These are phyloP conservation scores for Cercospora sp. DNA, from an alignment of 2,329 filamentous ascomycete genomes.

Conservation along the genomic window DNA sequence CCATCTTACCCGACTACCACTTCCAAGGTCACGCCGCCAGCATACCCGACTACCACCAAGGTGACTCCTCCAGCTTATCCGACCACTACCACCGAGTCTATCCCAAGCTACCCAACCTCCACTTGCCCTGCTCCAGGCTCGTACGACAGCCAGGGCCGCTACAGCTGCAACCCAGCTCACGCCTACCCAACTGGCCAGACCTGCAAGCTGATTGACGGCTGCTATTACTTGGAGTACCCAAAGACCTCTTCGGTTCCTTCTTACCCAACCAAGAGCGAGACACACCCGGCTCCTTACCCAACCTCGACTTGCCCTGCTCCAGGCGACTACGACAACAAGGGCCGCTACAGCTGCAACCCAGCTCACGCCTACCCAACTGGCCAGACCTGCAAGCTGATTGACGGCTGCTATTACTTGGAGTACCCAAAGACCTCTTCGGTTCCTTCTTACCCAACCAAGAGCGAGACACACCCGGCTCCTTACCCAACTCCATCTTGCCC, in stretches of 20 bases:
- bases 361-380: conserved; percentile 27
- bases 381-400: conserved; percentile 21
- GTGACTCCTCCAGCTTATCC: not conserved
- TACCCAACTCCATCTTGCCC: conserved; percentile 37
- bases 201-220: conserved; percentile 22
- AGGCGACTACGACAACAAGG: conserved; percentile 7
- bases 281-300: not conserved
- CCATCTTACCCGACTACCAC: conserved; percentile 9
- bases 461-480: not conserved
- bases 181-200: conserved; percentile 25
- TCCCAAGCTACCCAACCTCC: not conserved
- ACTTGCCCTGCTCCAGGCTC: conserved; percentile 14
- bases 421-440: conserved; percentile 12
- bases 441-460: not conserved
- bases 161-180: conserved; percentile 27
- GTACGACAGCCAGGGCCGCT: conserved; percentile 9
- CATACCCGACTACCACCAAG: not conserved
- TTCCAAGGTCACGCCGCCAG: conserved; percentile 14
- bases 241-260: not conserved
- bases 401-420: conserved; percentile 22
- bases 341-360: conserved; percentile 23
- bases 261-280: too few relatives aligned
- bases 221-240: conserved; percentile 20
- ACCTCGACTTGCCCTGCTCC: conserved; percentile 13
- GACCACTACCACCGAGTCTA: not conserved